These are phyloP conservation scores for Ailanthus altissimus DNA, from an alignment of 345 rosid species.

Conservation along the genomic window DNA sequence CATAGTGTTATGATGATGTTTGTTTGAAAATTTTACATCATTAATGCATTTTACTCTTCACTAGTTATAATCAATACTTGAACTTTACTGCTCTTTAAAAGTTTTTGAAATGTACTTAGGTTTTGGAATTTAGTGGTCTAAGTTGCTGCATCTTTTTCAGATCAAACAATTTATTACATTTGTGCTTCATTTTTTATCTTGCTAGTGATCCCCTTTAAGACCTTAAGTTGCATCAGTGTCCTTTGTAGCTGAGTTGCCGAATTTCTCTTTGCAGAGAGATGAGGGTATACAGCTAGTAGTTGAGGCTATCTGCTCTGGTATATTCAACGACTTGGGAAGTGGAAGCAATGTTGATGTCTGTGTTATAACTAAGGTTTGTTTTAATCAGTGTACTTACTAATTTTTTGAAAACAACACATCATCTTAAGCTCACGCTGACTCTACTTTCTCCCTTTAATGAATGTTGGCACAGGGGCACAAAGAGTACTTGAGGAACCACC, in stretches of 20 bases:
- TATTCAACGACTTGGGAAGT: conserved; percentile 83
- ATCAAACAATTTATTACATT: background rate
- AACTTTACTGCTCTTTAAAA: background rate
- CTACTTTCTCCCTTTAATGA: conserved; percentile 16
- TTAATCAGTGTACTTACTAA: conserved; percentile 5
- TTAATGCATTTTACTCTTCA: background rate
- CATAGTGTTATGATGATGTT: background rate
- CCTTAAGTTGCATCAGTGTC: background rate
- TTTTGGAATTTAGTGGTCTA: background rate
- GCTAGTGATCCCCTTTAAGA: background rate
- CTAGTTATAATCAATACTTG: background rate
- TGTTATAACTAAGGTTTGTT: conserved; percentile 75
- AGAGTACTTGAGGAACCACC: conserved; percentile 77
- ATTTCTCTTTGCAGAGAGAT: conserved; percentile 50
- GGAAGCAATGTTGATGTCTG: conserved; percentile 93
- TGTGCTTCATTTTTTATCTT: background rate
- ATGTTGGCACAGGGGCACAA: conserved; percentile 54
- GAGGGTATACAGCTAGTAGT: conserved; percentile 71
- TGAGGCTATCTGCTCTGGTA: conserved; percentile 78
- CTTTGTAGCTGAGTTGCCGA: background rate
- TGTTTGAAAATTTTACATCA: conserved; percentile 10
- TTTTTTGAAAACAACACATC: conserved; percentile 2
- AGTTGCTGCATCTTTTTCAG: background rate
- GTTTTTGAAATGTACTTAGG: background rate
- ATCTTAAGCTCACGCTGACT: conserved; percentile 13